phyloP scores from a whole-genome alignment of 2,329 filamentous ascomycete genomes.

The Trichophyton simii region DNA sequence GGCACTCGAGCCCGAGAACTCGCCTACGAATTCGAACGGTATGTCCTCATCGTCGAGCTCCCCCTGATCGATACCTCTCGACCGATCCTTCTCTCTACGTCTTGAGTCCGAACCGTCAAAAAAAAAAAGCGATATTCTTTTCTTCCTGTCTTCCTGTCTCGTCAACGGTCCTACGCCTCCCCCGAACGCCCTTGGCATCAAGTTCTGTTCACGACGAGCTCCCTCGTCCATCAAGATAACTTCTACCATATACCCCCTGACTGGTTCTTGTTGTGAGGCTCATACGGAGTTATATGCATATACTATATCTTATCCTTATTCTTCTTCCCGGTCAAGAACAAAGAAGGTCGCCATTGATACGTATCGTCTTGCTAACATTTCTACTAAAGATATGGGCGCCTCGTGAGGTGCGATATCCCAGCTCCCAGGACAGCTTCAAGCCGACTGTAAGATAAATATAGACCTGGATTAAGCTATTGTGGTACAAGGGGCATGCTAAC shows the following conservation, averaged over 20 bases:
- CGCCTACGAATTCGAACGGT: conserved; percentile 99
- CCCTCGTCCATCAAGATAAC: conserved; percentile 1
- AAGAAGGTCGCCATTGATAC: not conserved
- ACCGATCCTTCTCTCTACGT: conserved; percentile 13
- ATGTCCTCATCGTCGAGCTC: conserved; percentile 47
- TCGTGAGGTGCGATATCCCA: conserved; percentile 96
- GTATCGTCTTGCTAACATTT: conserved; percentile 8
- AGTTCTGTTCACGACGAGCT: not conserved
- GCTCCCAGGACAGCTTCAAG: conserved; percentile 86
- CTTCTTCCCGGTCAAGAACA: not conserved
- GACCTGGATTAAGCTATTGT: not conserved
- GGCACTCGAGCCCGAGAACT: conserved; percentile 97
- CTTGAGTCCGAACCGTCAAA: conserved; percentile 12
- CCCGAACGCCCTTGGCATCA: conserved; percentile 9
- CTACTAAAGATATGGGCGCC: conserved; percentile 70
- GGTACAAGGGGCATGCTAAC: conserved; percentile 12
- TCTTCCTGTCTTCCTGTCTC: conserved; percentile 6
- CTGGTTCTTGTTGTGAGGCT: not conserved
- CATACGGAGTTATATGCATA: conserved; percentile 3
- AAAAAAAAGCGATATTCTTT: conserved; percentile 10
- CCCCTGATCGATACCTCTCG: conserved; percentile 20
- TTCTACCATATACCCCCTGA: not conserved
- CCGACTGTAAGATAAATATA: conserved; percentile 65
- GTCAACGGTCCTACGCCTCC: conserved; percentile 3
- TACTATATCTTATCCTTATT: conserved; percentile 3